Conservation (phyloP, 2,329 filamentous ascomycete genomes). For the Fusarium euwallaceae region DNA sequence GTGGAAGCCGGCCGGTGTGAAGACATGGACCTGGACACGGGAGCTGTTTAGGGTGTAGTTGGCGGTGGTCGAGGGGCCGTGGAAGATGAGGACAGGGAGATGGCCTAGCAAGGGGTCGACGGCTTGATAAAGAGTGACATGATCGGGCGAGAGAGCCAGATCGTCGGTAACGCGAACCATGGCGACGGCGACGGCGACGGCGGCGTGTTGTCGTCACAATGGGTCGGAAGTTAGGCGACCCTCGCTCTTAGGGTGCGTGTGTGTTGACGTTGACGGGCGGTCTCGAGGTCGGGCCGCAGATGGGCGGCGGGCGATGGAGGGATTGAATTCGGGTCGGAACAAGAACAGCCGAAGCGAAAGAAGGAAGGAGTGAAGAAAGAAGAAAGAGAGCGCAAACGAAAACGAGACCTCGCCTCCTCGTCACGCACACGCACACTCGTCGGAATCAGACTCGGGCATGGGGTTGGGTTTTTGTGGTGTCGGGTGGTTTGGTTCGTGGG, state of each 20-base stretch:
- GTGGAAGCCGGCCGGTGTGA: constrained; percentile 88
- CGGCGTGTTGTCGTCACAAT: constrained; percentile 49
- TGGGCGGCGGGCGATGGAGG: constrained; percentile 12
- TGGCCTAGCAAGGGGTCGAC: constrained; percentile 86
- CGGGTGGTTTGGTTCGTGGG: constrained; percentile 15
- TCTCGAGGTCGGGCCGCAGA: constrained; percentile 46
- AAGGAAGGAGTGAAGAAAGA: background rate
- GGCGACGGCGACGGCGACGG: constrained; percentile 38
- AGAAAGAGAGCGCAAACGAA: constrained; percentile 9
- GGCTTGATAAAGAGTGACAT: constrained; percentile 89
- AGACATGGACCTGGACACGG: constrained; percentile 93
- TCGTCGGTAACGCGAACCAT: constrained; percentile 89
- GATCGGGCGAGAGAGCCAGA: constrained; percentile 82
- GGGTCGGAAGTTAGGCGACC: constrained; percentile 38
- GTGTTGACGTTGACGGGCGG: constrained; percentile 30
- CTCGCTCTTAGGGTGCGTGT: constrained; percentile 7
- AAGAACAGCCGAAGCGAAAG: background rate
- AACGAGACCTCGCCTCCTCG: constrained; percentile 43
- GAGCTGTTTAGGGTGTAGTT: constrained; percentile 91
- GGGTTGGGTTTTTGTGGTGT: constrained; percentile 22
- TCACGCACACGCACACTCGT: constrained; percentile 31
- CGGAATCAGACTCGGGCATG: constrained; percentile 28
- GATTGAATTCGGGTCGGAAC: constrained; percentile 24
- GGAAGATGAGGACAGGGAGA: constrained; percentile 88
- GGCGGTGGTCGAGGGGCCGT: constrained; percentile 89